Evolutionary conservation across 2,329 filamentous ascomycete species (phyloP), one percentile per base, ranked within the genome.

Genomic region (Orbilia ellipsospora): DNA sequence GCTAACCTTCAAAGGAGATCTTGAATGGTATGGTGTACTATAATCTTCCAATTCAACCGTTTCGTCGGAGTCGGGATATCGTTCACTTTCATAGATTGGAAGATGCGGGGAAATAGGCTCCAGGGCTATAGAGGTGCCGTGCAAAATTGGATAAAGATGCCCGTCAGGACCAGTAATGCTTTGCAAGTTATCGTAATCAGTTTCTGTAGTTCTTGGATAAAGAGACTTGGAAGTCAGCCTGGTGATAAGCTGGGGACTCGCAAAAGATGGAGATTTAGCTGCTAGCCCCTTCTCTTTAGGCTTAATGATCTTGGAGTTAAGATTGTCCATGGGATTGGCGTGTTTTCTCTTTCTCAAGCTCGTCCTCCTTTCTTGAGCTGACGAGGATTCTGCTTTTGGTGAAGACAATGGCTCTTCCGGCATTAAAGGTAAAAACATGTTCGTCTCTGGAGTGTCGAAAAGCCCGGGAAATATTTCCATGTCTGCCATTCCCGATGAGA

Each of bases 31-130:
- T 28, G 64, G 52, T 13, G 59, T 57, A 26, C 16, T 13, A 12
- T 64, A 65, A 2, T 56, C 64, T 50, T 65, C 72, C 12, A 68
- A 44, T 16, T 74, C 70, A 50, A 75, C 65, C 1, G 72, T 75
- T 1, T 66, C 64, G 16, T 75, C 72, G 15, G 72, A 75, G 13
- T 65, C 72, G 7, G n/a, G n/a, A 20, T 52, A n/a, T 5, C 12
- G 12, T 8, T 52, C 15, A 20, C 13, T 23, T 5, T 15, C 48
- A 20, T 12, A 18, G 5, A 13, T 13, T 20, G 6, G 48, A 4
- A 4, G 6, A 52, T 18, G 12, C 12, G 16, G 12, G 10, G 16
- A 20, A 12, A 23, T 20, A 20, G 48, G 10, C 20, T 23, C 48
- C 8, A 20, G 12, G 15, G 12, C 1, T n/a, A 12, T 55, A 12